Percentiles rank a stretch among this genome's conserved stretches.
Evolutionary conservation across 108 stramenopile genomes (phyloP).

Genomic region (Pseudonitzschia delicatissima): DNA sequence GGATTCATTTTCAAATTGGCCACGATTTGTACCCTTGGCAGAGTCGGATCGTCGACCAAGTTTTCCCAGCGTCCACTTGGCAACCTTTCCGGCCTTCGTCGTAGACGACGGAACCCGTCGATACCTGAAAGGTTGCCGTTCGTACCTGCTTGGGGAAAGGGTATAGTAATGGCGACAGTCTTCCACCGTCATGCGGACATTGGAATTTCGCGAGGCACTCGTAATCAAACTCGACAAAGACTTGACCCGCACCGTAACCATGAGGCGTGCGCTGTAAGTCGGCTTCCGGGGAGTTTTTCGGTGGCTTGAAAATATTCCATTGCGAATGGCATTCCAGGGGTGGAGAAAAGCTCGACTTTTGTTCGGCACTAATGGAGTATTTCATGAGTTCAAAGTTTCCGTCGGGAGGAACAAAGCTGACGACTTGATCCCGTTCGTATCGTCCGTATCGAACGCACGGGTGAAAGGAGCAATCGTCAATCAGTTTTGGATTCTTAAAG

Average conservation of each 20-base stretch:
- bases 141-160: conserved; percentile 93
- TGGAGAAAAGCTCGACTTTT: conserved; percentile 44
- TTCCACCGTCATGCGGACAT: conserved; percentile 73
- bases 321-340: conserved; percentile 83
- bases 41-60: conserved; percentile 49
- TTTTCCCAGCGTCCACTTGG: conserved; percentile 91
- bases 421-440: conserved; percentile 89
- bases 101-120: conserved; percentile 79
- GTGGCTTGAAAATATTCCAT: conserved; percentile 49
- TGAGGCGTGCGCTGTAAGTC: conserved; percentile 44
- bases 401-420: conserved; percentile 98
- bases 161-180: conserved; percentile 89
- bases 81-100: conserved; percentile 97
- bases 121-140: conserved; percentile 76
- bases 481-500: conserved; percentile 84
- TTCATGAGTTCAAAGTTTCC: conserved; percentile 96
- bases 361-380: conserved; percentile 72
- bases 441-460: conserved; percentile 96
- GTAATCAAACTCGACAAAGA: conserved; percentile 68
- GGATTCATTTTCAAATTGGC: conserved; percentile 21
- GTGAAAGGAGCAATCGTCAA: conserved; percentile 98
- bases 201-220: conserved; percentile 54
- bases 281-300: neutral
- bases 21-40: conserved; percentile 26
- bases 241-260: conserved; percentile 51